Evolutionary conservation across 2,329 filamentous ascomycete genomes (phyloP).

Genomic region (Colletotrichum graminicola): DNA sequence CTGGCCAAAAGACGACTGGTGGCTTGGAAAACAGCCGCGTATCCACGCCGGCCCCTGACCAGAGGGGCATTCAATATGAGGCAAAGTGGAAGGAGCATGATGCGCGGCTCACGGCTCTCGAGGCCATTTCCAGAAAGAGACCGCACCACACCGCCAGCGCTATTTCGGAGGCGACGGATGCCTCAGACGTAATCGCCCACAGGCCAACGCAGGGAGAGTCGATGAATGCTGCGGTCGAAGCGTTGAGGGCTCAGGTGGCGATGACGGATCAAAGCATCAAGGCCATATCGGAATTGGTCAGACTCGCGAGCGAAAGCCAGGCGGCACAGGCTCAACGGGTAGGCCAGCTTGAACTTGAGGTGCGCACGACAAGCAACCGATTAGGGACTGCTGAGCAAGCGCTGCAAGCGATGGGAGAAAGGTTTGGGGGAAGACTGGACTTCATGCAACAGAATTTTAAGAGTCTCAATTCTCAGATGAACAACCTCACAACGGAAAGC

Average conservation of each 20-base stretch:
- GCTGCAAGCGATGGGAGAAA: constrained; percentile 41
- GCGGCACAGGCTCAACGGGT: background rate
- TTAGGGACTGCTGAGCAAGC: background rate
- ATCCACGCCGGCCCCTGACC: background rate
- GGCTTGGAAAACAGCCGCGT: background rate
- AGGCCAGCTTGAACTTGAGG: background rate
- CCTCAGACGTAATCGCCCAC: background rate
- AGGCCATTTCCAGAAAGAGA: constrained; percentile 3
- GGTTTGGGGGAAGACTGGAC: constrained; percentile 48
- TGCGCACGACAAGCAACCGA: background rate
- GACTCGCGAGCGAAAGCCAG: constrained; percentile 6
- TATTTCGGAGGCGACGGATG: background rate
- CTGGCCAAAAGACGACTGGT: background rate
- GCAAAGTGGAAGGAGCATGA: constrained; percentile 24
- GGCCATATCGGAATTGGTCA: constrained; percentile 9
- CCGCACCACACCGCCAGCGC: background rate
- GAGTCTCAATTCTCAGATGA: constrained; percentile 61
- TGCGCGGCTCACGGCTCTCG: constrained; percentile 15
- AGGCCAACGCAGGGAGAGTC: background rate
- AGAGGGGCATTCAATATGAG: background rate
- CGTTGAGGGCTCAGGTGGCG: constrained; percentile 23
- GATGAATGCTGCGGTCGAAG: background rate
- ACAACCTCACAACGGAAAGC: constrained; percentile 60
- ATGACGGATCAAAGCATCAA: constrained; percentile 35
- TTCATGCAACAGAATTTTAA: constrained; percentile 51